Evolutionary conservation across 441 rosid species (phyloP).

Genomic region (Manihot esculenta): DNA sequence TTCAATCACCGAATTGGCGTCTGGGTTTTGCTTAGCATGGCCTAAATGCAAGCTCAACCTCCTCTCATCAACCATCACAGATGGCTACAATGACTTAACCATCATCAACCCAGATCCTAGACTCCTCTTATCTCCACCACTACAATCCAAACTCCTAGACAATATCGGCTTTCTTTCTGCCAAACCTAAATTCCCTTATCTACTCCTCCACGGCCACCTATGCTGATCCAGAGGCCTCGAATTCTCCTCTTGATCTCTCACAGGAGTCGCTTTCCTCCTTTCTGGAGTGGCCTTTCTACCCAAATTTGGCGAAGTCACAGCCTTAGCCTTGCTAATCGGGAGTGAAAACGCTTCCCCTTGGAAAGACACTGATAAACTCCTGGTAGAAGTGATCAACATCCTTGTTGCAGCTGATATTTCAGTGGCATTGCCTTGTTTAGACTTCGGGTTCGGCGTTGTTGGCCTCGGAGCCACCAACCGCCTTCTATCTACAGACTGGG

Average conservation of each 20-base stretch:
- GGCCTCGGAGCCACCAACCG: slow-evolving; percentile 41
- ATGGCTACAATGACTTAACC: slow-evolving; percentile 52
- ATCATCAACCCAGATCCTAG: slow-evolving; percentile 47
- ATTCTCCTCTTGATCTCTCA: slow-evolving; percentile 55
- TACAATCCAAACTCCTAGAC: slow-evolving; percentile 62
- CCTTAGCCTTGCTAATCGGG: slow-evolving; percentile 69
- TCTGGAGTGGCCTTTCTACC: slow-evolving; percentile 67
- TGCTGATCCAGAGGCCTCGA: slow-evolving; percentile 57
- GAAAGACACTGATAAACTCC: slow-evolving; percentile 79
- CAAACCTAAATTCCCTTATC: slow-evolving; percentile 44
- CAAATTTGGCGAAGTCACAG: slow-evolving; percentile 42
- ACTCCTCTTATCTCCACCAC: slow-evolving; percentile 43
- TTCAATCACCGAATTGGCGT: slow-evolving; percentile 31
- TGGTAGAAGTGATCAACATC: slow-evolving; percentile 67
- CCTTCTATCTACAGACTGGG: slow-evolving; percentile 76
- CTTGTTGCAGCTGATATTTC: slow-evolving; percentile 54
- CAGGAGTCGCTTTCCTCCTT: slow-evolving; percentile 50
- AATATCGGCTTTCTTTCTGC: slow-evolving; percentile 35
- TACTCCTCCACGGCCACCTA: slow-evolving; percentile 68
- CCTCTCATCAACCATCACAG: slow-evolving; percentile 43
- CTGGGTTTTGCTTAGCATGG: slow-evolving; percentile 35
- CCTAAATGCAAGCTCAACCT: slow-evolving; percentile 51
- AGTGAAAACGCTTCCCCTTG: slow-evolving; percentile 82
- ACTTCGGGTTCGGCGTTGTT: slow-evolving; percentile 39
- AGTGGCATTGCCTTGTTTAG: slow-evolving; percentile 26